Evolutionary conservation across 352 stramenopile species (phyloP).

Genomic region (Globisporangium emineosum): DNA sequence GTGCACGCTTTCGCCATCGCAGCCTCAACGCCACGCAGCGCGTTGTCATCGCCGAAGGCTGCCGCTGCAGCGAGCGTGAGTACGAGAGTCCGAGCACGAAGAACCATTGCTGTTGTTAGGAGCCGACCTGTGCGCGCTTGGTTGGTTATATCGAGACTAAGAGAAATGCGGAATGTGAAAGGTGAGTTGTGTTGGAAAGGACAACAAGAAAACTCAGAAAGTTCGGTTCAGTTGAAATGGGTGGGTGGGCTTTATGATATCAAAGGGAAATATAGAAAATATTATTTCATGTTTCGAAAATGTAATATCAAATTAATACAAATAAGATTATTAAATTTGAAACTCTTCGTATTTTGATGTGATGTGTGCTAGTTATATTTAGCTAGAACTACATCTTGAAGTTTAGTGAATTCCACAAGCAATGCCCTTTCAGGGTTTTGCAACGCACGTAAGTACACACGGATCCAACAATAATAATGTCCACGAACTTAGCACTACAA

Average conservation of each 20-base stretch:
- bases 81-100: neutral
- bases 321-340: no score
- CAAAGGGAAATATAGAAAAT: neutral
- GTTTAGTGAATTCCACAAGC: no score
- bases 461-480: neutral
- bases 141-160: neutral
- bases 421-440: neutral
- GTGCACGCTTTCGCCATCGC: conserved; percentile 6
- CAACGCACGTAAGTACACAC: neutral
- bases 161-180: neutral
- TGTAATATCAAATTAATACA: no score
- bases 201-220: neutral
- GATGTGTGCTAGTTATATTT: no score
- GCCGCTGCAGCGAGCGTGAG: neutral
- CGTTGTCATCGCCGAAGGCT: neutral
- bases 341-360: no score
- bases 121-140: neutral
- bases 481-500: neutral
- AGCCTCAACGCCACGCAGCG: neutral
- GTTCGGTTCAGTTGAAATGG: neutral
- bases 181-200: neutral
- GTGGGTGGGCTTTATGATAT: neutral
- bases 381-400: no score
- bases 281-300: neutral
- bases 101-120: neutral